phyloP scores from a whole-genome alignment of 495 filamentous ascomycete genomes.

The Penicillium atrosanguineum region DNA sequence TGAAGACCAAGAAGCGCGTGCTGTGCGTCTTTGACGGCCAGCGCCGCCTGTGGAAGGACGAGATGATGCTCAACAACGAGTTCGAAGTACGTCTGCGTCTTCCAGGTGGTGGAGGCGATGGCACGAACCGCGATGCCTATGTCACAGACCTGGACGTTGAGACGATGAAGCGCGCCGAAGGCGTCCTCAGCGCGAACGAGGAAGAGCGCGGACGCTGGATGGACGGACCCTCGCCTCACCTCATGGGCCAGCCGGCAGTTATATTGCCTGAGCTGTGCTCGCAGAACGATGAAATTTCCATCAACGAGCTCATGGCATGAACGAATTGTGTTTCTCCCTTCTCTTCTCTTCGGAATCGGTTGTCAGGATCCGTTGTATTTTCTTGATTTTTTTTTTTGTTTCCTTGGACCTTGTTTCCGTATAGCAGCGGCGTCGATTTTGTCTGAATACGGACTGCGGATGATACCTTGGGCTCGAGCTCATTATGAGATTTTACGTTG shows the following conservation, averaged over 20 bases:
- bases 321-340: slow-evolving; percentile 3
- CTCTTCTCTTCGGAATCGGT: slow-evolving; percentile 1
- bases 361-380: neutral
- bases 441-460: slow-evolving; percentile 19
- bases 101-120: slow-evolving; percentile 59
- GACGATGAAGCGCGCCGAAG: slow-evolving; percentile 82
- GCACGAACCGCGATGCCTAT: slow-evolving; percentile 58
- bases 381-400: slow-evolving; percentile 10
- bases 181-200: slow-evolving; percentile 68
- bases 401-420: slow-evolving; percentile 18
- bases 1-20: slow-evolving; percentile 97
- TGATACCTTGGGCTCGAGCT: slow-evolving; percentile 23
- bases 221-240: slow-evolving; percentile 31
- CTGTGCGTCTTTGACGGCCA: slow-evolving; percentile 89
- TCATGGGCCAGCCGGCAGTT: slow-evolving; percentile 42
- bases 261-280: slow-evolving; percentile 32
- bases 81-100: slow-evolving; percentile 89
- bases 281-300: slow-evolving; percentile 36
- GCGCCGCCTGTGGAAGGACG: slow-evolving; percentile 90
- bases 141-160: slow-evolving; percentile 93
- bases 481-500: neutral
- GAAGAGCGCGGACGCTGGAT: slow-evolving; percentile 85
- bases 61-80: slow-evolving; percentile 97
- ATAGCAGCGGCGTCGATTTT: slow-evolving; percentile 26
- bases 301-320: slow-evolving; percentile 43